A percentile compares a stretch with the other conserved stretches of the same genome.
Conservation (phyloP, 2,329 filamentous ascomycete species). For the Aspergillus texensis region DNA sequence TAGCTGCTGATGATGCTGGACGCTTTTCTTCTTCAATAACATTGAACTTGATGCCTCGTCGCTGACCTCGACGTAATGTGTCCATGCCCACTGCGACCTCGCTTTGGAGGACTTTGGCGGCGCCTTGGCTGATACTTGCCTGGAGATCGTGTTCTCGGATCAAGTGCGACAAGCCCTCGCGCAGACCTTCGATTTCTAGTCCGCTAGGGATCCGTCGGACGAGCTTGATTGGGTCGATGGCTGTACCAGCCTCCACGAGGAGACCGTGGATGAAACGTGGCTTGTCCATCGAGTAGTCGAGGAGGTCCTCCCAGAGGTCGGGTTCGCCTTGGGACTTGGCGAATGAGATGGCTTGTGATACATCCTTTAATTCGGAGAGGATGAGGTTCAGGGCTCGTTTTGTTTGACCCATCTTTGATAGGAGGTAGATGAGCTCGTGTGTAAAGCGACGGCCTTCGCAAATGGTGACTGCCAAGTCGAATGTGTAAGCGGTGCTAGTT, state of each 20-base stretch:
- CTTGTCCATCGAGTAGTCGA: constrained; percentile 97
- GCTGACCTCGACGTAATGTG: constrained; percentile 75
- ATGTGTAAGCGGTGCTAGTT: constrained; percentile 82
- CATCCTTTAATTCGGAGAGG: constrained; percentile 88
- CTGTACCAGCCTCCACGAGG: constrained; percentile 89
- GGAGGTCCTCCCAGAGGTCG: constrained; percentile 91
- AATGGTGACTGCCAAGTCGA: constrained; percentile 70
- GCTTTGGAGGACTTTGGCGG: constrained; percentile 80
- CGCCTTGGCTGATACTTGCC: constrained; percentile 86
- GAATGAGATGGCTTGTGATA: constrained; percentile 89
- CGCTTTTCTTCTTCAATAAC: constrained; percentile 50
- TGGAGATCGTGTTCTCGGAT: constrained; percentile 96
- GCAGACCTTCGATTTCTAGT: constrained; percentile 85
- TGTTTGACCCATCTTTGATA: constrained; percentile 92
- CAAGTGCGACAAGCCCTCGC: constrained; percentile 85
- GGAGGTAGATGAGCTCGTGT: constrained; percentile 90
- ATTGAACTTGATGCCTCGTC: constrained; percentile 86
- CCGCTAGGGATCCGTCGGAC: constrained; percentile 90
- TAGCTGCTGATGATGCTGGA: not conserved
- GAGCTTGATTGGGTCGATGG: constrained; percentile 88
- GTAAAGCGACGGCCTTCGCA: constrained; percentile 83
- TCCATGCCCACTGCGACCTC: constrained; percentile 87
- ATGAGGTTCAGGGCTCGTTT: constrained; percentile 91
- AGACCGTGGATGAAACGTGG: constrained; percentile 90
- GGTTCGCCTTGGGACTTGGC: constrained; percentile 90